Percentiles rank a stretch among this genome's conserved stretches.
phyloP scores from a whole-genome alignment of 176 grass and related monocot species.

The Phoenix dactylifera region DNA sequence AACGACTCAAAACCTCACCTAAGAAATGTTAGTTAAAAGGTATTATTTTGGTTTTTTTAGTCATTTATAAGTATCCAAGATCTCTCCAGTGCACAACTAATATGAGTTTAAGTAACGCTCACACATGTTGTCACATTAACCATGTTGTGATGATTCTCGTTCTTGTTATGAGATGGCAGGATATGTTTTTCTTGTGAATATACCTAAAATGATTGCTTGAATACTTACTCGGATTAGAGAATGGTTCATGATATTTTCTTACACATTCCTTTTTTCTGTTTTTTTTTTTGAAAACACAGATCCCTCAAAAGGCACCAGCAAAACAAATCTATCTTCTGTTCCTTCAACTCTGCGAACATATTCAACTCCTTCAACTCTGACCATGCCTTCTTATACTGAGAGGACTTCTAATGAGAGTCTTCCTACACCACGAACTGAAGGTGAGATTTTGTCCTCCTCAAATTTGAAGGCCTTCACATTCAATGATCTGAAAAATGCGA shows the following conservation, averaged over 20 bases:
- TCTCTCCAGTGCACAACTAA: too few species aligned
- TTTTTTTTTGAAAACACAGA: not conserved
- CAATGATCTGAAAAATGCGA: conserved; percentile 15
- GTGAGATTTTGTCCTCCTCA: conserved; percentile 18
- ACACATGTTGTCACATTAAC: too few species aligned
- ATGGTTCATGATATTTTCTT: not conserved
- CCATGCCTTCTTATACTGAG: conserved; percentile 1
- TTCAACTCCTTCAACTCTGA: conserved; percentile 5
- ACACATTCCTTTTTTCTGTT: not conserved
- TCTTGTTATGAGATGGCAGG: too few species aligned
- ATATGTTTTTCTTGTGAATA: too few species aligned
- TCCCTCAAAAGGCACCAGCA: not conserved
- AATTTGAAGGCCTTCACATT: conserved; percentile 19
- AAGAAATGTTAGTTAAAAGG: too few species aligned
- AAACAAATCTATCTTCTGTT: conserved; percentile 11
- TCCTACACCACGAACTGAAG: conserved; percentile 19
- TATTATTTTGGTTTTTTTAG: too few species aligned
- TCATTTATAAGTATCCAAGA: too few species aligned
- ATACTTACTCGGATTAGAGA: not conserved
- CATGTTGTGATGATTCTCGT: too few species aligned
- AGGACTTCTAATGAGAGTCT: not conserved
- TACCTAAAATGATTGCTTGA: not conserved
- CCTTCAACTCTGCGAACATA: conserved; percentile 7
- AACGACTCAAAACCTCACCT: too few species aligned
- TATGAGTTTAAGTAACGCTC: too few species aligned